Evolutionary conservation across 129 eudicot species (phyloP), one percentile per base, ranked within the genome.

Genomic region (Smallanthus sonchifolius): DNA sequence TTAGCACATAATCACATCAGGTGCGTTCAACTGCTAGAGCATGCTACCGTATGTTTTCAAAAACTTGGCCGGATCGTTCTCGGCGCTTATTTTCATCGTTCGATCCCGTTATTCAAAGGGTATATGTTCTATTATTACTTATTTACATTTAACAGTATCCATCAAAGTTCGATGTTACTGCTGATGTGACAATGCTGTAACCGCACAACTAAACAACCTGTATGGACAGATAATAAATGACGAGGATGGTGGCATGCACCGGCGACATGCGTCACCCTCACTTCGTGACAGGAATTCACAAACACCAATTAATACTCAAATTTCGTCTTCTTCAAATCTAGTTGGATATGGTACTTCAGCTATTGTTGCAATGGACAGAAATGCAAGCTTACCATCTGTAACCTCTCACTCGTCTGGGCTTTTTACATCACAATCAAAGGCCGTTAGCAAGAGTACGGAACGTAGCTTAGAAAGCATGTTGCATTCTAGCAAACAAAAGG

Each of bases 311-410:
- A 72, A 74, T 45, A 47, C 91, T 73, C 95, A 88, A 44, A 81
- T 67, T 48, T 61, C 89, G 4, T 82, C 85, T 42, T 75, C 98
- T 55, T 55, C 87, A 42, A 84, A 80, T 73, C 59, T 94, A 17
- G 76, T 96, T 71, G 99, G 99, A 76, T 94, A 94, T 82, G 94
- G 96, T 80, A 94, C 99, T 71, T 94, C 99, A 30, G 99, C 99
- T 13, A 94, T 94, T 55, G 96, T 94, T 80, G 99, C 99, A 28
- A 94, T 94, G 99, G 97, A 94, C 37, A 86, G 89, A 87, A 94
- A 67, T 84, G 84, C 93, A 42, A 86, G 86, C 57, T 73, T 90
- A 70, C 63, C 89, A 45, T 84, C 98, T 60, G 81, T 79, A 38
- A 61, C 88, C 39, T 90, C 97, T 56, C 77, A 82, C 35, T 86